Evolutionary conservation across 345 rosid genomes (phyloP).

Genomic region (Moricandia arvensis): DNA sequence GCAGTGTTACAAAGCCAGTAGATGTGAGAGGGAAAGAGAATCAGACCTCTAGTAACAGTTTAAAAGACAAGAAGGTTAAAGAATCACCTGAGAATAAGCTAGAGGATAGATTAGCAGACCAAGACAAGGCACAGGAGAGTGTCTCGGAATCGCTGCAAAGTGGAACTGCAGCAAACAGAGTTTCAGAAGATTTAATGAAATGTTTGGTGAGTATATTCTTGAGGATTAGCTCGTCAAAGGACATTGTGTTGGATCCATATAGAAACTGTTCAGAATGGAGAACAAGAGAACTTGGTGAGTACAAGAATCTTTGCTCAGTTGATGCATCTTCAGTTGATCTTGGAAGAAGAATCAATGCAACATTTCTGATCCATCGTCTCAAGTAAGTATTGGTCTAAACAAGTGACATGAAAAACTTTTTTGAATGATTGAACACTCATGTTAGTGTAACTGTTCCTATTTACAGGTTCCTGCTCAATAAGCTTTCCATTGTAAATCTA

Average conservation of each 20-base stretch:
- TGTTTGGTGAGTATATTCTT: constrained; percentile 60
- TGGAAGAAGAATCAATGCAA: constrained; percentile 50
- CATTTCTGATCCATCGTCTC: constrained; percentile 67
- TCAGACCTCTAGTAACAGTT: constrained; percentile 45
- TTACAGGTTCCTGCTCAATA: constrained; percentile 64
- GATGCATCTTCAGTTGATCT: constrained; percentile 63
- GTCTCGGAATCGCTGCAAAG: constrained; percentile 40
- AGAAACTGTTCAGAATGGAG: constrained; percentile 41
- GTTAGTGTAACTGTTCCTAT: constrained; percentile 6
- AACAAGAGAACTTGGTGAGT: constrained; percentile 60
- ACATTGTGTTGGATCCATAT: constrained; percentile 61
- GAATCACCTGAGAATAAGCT: constrained; percentile 51
- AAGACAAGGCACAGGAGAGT: constrained; percentile 58
- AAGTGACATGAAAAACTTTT: not conserved
- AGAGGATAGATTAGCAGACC: constrained; percentile 62
- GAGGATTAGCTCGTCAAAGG: constrained; percentile 66
- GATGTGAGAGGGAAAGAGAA: constrained; percentile 78
- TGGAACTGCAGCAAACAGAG: constrained; percentile 56
- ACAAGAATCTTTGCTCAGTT: constrained; percentile 52
- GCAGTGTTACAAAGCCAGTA: constrained; percentile 30
- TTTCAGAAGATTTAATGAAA: constrained; percentile 70
- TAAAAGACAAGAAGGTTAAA: constrained; percentile 55
- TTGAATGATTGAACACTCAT: constrained; percentile 7
- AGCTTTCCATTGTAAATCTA: constrained; percentile 65
- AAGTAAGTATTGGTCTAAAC: constrained; percentile 47